Percentiles rank a stretch among this genome's conserved stretches.
Conservation (phyloP, 2,329 filamentous ascomycete species). For the Stemphylium beticola region DNA sequence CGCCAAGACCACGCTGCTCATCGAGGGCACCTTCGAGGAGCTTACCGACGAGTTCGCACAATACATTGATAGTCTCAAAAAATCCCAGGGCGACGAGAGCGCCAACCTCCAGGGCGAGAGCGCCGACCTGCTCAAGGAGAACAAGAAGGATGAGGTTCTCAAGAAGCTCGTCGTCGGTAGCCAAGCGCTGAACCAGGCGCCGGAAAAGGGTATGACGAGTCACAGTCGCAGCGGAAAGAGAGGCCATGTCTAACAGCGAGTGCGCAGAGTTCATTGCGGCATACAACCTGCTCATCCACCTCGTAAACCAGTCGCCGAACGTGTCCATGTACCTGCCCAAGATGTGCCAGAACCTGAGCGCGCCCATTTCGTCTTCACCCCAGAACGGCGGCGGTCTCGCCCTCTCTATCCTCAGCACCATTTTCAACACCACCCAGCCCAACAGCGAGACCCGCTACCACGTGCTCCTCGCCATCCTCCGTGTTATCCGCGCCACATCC, state of each 20-base stretch:
- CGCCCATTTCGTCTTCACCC: constrained; percentile 85
- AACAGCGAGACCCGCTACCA: constrained; percentile 80
- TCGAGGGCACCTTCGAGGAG: constrained; percentile 94
- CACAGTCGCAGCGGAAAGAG: constrained; percentile 6
- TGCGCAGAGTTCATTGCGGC: constrained; percentile 83
- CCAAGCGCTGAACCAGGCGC: constrained; percentile 76
- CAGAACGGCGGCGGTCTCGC: constrained; percentile 84
- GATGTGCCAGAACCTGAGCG: constrained; percentile 84
- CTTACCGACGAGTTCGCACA: constrained; percentile 93
- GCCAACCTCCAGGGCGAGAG: constrained; percentile 65
- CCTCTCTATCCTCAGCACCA: constrained; percentile 87
- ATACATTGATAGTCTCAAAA: constrained; percentile 84
- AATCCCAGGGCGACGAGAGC: constrained; percentile 61
- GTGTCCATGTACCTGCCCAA: constrained; percentile 83
- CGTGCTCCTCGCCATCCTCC: constrained; percentile 86
- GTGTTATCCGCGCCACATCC: constrained; percentile 73
- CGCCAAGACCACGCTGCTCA: constrained; percentile 67
- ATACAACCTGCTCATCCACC: constrained; percentile 95
- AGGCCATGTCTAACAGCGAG: constrained; percentile 33
- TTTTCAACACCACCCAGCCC: constrained; percentile 90
- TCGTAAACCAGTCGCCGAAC: constrained; percentile 84
- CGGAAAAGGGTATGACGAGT: constrained; percentile 73
- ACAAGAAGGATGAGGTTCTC: constrained; percentile 81
- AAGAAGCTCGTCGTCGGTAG: constrained; percentile 88
- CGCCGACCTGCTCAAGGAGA: constrained; percentile 70